Percentiles rank a stretch among this genome's conserved stretches.
phyloP scores from a whole-genome alignment of 441 rosid genomes.

The Gossypium aridum region DNA sequence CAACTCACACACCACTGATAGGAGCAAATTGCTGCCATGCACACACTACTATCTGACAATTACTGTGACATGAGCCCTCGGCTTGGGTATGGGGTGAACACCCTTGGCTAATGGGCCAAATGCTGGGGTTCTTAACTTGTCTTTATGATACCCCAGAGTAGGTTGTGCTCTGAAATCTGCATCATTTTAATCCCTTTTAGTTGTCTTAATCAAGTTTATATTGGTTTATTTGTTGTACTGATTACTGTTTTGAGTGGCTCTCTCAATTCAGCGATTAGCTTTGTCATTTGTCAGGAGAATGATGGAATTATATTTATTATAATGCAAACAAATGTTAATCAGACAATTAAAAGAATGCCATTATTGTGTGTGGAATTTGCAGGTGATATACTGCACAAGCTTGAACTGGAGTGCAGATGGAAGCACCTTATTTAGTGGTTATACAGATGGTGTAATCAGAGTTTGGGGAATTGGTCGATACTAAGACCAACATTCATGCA shows the following conservation, averaged over 20 bases:
- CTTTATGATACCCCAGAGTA: background rate
- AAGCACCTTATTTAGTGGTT: conserved; percentile 92
- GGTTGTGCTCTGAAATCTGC: background rate
- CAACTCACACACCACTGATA: background rate
- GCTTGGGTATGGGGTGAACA: no score
- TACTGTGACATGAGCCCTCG: background rate
- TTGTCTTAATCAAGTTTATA: background rate
- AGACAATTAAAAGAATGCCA: background rate
- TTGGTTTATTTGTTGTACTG: background rate
- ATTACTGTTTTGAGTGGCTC: background rate
- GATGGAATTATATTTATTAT: background rate
- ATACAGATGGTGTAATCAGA: conserved; percentile 92
- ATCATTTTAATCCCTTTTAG: no score
- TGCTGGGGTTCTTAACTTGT: background rate
- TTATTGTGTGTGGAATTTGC: conserved; percentile 10
- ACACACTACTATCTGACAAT: background rate
- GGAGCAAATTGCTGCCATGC: background rate
- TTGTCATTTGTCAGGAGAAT: background rate
- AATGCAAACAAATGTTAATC: background rate
- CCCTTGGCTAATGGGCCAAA: background rate
- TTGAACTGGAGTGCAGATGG: conserved; percentile 96
- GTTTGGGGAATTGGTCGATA: conserved; percentile 97
- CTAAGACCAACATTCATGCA: conserved; percentile 18
- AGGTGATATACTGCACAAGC: conserved; percentile 91
- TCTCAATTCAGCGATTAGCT: background rate